Evolutionary conservation across 225 moss, liverwort and hornwort species (phyloP).

Genomic region (Physcomitrium patens): DNA sequence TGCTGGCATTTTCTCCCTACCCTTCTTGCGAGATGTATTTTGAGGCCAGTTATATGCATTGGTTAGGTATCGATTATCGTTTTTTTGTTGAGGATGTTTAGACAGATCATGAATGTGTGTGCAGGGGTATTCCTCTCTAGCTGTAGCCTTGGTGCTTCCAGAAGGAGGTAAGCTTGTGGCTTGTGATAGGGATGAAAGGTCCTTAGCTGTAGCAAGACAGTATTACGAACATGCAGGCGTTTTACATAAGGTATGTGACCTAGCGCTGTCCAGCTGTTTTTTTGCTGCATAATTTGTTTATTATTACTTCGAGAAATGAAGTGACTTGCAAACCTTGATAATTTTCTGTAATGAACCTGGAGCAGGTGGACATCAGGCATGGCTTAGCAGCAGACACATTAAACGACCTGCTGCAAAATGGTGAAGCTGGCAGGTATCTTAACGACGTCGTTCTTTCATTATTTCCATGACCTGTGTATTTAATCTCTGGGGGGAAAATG

Average conservation of each 20-base stretch:
- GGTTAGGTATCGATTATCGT: slow-evolving; percentile 5
- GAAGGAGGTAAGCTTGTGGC: slow-evolving; percentile 88
- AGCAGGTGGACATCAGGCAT: slow-evolving; percentile 81
- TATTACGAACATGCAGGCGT: slow-evolving; percentile 87
- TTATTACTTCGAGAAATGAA: not conserved
- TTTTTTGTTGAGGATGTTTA: not conserved
- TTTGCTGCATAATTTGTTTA: not conserved
- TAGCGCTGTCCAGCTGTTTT: slow-evolving; percentile 6
- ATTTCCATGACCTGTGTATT: not conserved
- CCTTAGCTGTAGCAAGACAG: slow-evolving; percentile 68
- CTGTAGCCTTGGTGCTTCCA: slow-evolving; percentile 94
- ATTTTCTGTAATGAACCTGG: slow-evolving; percentile 18
- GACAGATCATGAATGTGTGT: slow-evolving; percentile 16
- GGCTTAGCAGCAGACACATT: slow-evolving; percentile 80
- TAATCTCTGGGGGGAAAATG: not conserved
- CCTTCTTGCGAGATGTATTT: not conserved
- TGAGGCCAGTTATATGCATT: not conserved
- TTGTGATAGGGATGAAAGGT: slow-evolving; percentile 81
- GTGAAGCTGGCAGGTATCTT: slow-evolving; percentile 77
- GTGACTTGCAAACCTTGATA: slow-evolving; percentile 28
- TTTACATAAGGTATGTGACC: slow-evolving; percentile 66
- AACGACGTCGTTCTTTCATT: slow-evolving; percentile 14
- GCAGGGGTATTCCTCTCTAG: slow-evolving; percentile 96
- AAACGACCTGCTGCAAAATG: slow-evolving; percentile 65
- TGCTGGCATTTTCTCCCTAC: not conserved